Evolutionary conservation across 2,329 filamentous ascomycete genomes (phyloP).

Genomic region (Aspergillus amoenus): DNA sequence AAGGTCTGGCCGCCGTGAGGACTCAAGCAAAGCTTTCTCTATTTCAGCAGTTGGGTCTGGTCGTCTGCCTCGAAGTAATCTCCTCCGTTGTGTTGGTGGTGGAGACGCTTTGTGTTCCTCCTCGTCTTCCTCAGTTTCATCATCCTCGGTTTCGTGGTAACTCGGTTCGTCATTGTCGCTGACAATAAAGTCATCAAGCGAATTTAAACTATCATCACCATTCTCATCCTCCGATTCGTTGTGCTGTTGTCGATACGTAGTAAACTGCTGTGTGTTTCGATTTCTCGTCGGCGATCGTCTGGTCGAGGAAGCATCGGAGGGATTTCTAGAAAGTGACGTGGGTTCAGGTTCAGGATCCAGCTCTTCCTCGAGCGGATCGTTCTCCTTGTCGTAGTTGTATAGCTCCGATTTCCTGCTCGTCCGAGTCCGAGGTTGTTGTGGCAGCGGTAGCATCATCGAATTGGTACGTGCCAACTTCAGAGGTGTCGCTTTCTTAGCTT

Average conservation of each 20-base stretch:
- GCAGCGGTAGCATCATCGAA: conserved; percentile 32
- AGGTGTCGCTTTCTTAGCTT: conserved; percentile 26
- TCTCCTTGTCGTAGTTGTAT: conserved; percentile 37
- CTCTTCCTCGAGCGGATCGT: conserved; percentile 27
- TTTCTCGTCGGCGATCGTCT: conserved; percentile 22
- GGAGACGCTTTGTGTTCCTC: conserved; percentile 17
- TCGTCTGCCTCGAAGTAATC: conserved; percentile 36
- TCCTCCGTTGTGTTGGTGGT: conserved; percentile 27
- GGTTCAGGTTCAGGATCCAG: conserved; percentile 11
- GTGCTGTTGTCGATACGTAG: conserved; percentile 21
- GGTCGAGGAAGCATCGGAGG: conserved; percentile 20
- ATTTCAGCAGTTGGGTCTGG: conserved; percentile 22
- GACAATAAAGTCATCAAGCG: conserved; percentile 43
- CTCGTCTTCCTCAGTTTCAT: conserved; percentile 31
- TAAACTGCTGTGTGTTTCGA: conserved; percentile 12
- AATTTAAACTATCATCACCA: conserved; percentile 33
- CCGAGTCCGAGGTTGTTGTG: conserved; percentile 23
- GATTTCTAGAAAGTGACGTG: conserved; percentile 19
- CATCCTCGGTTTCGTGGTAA: conserved; percentile 32
- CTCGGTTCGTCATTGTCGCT: conserved; percentile 41
- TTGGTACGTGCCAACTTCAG: conserved; percentile 34
- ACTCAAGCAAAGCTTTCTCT: conserved; percentile 14
- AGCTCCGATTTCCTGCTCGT: conserved; percentile 27
- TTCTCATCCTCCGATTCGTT: conserved; percentile 25
- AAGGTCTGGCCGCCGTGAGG: conserved; percentile 14